Evolutionary conservation across 176 grass and related monocot genomes (phyloP), one percentile per base, ranked within the genome.

Genomic region (Paspalum vaginatum): DNA sequence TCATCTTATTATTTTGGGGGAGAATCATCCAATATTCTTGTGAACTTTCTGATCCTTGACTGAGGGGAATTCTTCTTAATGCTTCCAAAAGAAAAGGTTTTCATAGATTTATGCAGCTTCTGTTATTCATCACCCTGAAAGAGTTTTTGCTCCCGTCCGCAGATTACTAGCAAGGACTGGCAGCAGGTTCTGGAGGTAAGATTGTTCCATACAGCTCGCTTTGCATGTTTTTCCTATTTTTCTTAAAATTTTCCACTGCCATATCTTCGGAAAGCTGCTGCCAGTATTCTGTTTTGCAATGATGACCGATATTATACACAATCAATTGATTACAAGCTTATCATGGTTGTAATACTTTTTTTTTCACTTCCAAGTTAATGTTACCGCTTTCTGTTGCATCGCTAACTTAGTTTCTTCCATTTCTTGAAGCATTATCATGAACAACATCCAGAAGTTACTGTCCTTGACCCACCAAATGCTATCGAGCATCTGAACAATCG

Each of bases 141-240:
- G 26, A 46, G 25, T 27, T 65, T 0, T 80, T 55, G 20, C 45
- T 85, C 70, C 60, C 20, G 79, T 74, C 13, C 65, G 76, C 76
- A 97, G 95, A 84, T 83, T 68, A 94, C 77, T 74, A 87, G 85
- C 53, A 90, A 92, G 80, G 92, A 98, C 46, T 98, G 95, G 95
- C 92, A 90, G 70, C 89, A 85, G 43, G 78, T 82, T 83, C 81
- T 98, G 71, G 95, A 94, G 91, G 95, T 98, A 85, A 85, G 74
- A 88, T 74, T 2, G 16, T 74, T 50, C 32, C 52, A 75, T 61
- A 67, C 76, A 56, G n/a, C 68, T 68, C 43, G 60, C 4, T 68
- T 12, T 66, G 44, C 21, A 60, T 50, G 24, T 52, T 8, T 49
- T 26, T 74, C 47, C 43, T 45, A 20, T 37, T 52, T 65, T 25